phyloP scores from a whole-genome alignment of 2,329 filamentous ascomycete genomes.

The Talaromyces sp. region DNA sequence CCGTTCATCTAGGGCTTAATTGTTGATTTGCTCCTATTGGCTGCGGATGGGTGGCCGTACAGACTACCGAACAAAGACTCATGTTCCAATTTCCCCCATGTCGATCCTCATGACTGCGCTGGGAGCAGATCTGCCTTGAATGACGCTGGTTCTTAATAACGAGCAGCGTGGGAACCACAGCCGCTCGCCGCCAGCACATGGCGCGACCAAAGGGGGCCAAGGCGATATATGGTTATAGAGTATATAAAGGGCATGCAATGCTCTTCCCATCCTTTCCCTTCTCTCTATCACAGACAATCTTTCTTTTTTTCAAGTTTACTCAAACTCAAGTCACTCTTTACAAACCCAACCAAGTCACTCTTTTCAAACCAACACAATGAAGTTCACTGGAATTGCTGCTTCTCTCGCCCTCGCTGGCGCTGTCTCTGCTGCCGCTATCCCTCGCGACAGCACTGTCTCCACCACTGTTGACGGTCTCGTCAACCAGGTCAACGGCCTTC shows the following conservation, averaged over 20 bases:
- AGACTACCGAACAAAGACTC: not conserved
- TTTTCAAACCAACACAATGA: slow-evolving; percentile 27
- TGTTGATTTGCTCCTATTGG: not conserved
- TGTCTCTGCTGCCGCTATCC: slow-evolving; percentile 26
- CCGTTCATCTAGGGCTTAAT: not conserved
- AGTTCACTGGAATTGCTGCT: slow-evolving; percentile 31
- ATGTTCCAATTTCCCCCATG: not conserved
- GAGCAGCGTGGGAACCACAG: not conserved
- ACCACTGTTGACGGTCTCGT: slow-evolving; percentile 16
- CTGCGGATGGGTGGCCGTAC: not conserved
- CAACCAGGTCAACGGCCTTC: slow-evolving; percentile 11
- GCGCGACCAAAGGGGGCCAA: not conserved
- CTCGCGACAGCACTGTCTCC: slow-evolving; percentile 17
- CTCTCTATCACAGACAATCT: not conserved
- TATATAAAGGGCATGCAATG: not conserved
- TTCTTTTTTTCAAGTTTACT: not conserved
- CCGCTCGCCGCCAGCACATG: not conserved
- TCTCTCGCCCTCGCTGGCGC: slow-evolving; percentile 28
- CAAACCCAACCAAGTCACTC: slow-evolving; percentile 18
- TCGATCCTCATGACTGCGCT: not conserved
- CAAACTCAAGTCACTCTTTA: not conserved
- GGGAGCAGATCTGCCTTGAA: not conserved
- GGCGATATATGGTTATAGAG: not conserved
- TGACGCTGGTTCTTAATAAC: not conserved
- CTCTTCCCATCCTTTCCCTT: not conserved